These are phyloP conservation scores for Scedosporium dehoogii DNA, from an alignment of 2,329 filamentous ascomycete species.

Conservation along the genomic window DNA sequence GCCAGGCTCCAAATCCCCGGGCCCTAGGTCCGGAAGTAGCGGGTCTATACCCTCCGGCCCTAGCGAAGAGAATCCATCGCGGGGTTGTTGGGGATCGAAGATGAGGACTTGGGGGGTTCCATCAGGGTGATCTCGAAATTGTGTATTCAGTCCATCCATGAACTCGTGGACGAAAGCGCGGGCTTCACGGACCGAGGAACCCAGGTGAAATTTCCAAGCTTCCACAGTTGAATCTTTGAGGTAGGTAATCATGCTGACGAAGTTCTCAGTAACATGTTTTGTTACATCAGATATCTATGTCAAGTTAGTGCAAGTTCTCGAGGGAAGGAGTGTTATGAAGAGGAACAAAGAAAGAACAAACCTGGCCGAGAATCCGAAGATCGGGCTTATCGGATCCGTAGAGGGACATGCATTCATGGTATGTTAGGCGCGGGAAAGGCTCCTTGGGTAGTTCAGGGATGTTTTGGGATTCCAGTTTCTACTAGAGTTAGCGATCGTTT, in stretches of 20 bases:
- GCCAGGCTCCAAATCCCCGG: conserved; percentile 46
- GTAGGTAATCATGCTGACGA: conserved; percentile 66
- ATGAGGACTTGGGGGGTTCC: conserved; percentile 71
- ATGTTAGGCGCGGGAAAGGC: conserved; percentile 53
- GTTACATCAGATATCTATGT: conserved; percentile 4
- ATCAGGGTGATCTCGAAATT: conserved; percentile 59
- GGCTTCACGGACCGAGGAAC: conserved; percentile 28
- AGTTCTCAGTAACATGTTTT: background rate
- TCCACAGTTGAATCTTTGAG: conserved; percentile 63
- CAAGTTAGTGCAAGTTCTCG: background rate
- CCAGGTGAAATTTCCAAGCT: conserved; percentile 39
- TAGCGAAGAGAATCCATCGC: conserved; percentile 67
- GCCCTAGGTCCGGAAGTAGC: conserved; percentile 1
- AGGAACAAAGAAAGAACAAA: conserved; percentile 23
- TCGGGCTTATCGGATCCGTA: conserved; percentile 95
- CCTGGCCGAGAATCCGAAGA: conserved; percentile 59
- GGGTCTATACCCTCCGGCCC: conserved; percentile 28
- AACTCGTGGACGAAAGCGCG: conserved; percentile 56
- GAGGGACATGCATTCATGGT: conserved; percentile 64
- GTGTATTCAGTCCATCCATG: conserved; percentile 52
- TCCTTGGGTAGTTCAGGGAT: conserved; percentile 16
- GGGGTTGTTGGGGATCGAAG: conserved; percentile 57
- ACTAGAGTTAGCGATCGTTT: background rate
- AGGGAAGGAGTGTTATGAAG: background rate
- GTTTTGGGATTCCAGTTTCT: background rate